Evolutionary conservation across 192 early-diverging fungal genomes (phyloP).

Genomic region (Gonapodya prolifera): DNA sequence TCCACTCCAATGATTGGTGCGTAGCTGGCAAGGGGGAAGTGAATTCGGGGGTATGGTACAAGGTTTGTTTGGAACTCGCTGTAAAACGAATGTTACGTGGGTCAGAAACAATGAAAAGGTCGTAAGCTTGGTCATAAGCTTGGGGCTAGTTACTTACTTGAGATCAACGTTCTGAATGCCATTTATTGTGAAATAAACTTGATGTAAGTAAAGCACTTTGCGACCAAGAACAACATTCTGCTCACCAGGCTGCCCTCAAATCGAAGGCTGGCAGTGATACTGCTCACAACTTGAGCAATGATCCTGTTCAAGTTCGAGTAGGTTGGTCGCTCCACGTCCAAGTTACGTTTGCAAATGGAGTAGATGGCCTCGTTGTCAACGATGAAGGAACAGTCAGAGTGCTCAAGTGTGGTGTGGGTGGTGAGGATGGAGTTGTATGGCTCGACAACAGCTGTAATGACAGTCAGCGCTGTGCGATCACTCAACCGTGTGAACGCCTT

Average conservation of each 20-base stretch:
- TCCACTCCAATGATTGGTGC: conserved; percentile 67
- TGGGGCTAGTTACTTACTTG: not conserved
- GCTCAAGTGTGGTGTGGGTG: conserved; percentile 12
- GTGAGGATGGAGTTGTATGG: conserved; percentile 13
- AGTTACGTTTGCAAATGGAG: conserved; percentile 6
- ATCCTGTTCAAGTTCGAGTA: conserved; percentile 11
- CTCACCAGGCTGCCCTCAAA: conserved; percentile 8
- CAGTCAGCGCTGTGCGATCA: not conserved
- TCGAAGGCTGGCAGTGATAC: conserved; percentile 11
- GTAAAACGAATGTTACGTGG: too few relatives aligned
- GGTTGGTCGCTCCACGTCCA: conserved; percentile 10
- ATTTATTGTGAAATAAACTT: too few relatives aligned
- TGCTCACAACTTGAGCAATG: conserved; percentile 9
- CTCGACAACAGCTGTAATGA: conserved; percentile 8
- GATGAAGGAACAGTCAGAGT: conserved; percentile 10
- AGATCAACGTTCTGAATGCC: conserved; percentile 10
- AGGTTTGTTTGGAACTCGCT: conserved; percentile 13
- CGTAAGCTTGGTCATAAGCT: too few relatives aligned
- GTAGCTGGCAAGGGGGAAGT: conserved; percentile 11
- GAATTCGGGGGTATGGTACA: conserved; percentile 12
- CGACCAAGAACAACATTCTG: too few relatives aligned
- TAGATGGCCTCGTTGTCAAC: conserved; percentile 13
- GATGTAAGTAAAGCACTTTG: too few relatives aligned
- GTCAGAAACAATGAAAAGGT: too few relatives aligned
- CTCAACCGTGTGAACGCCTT: not conserved